These are phyloP conservation scores for Abrus precatorius DNA, from an alignment of 306 rosid species.

Conservation along the genomic window DNA sequence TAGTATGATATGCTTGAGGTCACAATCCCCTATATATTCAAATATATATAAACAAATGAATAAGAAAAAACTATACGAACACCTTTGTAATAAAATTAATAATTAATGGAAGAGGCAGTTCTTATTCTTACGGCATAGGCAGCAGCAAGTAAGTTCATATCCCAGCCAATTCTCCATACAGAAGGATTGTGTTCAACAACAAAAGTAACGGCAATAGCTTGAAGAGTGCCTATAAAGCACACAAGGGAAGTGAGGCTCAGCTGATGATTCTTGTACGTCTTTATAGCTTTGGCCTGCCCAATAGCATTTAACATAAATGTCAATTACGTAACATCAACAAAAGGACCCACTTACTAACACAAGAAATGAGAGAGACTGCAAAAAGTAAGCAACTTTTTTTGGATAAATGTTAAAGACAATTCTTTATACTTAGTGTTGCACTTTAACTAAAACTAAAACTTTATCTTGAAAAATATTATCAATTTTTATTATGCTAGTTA, in stretches of 20 bases:
- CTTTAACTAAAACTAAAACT: too few species aligned
- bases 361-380: background rate
- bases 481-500: too few species aligned
- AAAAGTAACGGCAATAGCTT: slow-evolving; percentile 86
- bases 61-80: background rate
- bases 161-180: slow-evolving; percentile 92
- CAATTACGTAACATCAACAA: slow-evolving; percentile 1
- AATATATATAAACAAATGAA: background rate
- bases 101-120: slow-evolving; percentile 1
- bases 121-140: slow-evolving; percentile 92
- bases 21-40: slow-evolving; percentile 76
- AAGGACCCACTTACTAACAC: background rate
- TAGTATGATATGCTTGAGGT: slow-evolving; percentile 87
- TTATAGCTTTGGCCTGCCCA: slow-evolving; percentile 70
- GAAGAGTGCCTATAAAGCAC: slow-evolving; percentile 85
- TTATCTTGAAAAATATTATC: too few species aligned
- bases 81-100: background rate
- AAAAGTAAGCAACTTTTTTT: background rate
- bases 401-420: too few species aligned
- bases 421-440: too few species aligned
- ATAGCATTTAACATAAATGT: background rate
- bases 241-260: slow-evolving; percentile 79
- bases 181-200: slow-evolving; percentile 76
- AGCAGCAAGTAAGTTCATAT: slow-evolving; percentile 93
- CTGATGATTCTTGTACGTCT: slow-evolving; percentile 89